Evolutionary conservation across 352 stramenopile species (phyloP).

Genomic region (Saprolegnia diclina): DNA sequence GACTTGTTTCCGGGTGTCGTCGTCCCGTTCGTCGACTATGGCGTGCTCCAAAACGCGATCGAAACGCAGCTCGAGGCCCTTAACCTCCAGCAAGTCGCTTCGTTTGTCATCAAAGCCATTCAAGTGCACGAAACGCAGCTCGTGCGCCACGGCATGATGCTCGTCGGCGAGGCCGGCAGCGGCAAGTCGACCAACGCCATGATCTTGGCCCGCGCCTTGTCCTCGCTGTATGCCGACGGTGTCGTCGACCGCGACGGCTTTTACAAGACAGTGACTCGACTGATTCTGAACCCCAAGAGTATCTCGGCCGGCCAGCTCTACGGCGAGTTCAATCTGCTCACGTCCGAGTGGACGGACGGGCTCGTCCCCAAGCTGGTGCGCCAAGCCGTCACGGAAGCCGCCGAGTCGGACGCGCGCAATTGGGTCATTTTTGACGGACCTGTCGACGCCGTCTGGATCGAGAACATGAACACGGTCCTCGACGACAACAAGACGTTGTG

Average conservation of each 20-base stretch:
- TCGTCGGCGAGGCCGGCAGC: slow-evolving; percentile 86
- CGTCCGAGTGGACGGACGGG: slow-evolving; percentile 92
- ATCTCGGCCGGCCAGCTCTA: slow-evolving; percentile 95
- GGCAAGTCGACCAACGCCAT: slow-evolving; percentile 86
- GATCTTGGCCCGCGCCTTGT: slow-evolving; percentile 66
- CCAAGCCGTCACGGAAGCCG: slow-evolving; percentile 73
- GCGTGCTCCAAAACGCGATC: slow-evolving; percentile 83
- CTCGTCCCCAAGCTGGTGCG: slow-evolving; percentile 90
- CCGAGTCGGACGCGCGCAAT: slow-evolving; percentile 77
- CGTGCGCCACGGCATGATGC: slow-evolving; percentile 92
- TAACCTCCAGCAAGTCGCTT: slow-evolving; percentile 78
- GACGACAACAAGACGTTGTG: slow-evolving; percentile 87
- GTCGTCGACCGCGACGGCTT: slow-evolving; percentile 80
- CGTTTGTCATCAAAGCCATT: slow-evolving; percentile 82
- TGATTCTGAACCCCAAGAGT: slow-evolving; percentile 93
- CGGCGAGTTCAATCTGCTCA: slow-evolving; percentile 91
- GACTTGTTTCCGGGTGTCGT: slow-evolving; percentile 92
- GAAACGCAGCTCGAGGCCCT: slow-evolving; percentile 70
- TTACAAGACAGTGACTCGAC: slow-evolving; percentile 79
- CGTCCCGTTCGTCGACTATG: slow-evolving; percentile 92
- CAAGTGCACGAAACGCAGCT: slow-evolving; percentile 88
- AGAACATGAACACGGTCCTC: slow-evolving; percentile 89
- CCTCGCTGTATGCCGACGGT: slow-evolving; percentile 67
- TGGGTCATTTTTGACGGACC: slow-evolving; percentile 90
- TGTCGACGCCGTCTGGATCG: slow-evolving; percentile 90